These are phyloP conservation scores for Endotrypanum monterogeii DNA, from an alignment of 208 protist species.

Conservation along the genomic window DNA sequence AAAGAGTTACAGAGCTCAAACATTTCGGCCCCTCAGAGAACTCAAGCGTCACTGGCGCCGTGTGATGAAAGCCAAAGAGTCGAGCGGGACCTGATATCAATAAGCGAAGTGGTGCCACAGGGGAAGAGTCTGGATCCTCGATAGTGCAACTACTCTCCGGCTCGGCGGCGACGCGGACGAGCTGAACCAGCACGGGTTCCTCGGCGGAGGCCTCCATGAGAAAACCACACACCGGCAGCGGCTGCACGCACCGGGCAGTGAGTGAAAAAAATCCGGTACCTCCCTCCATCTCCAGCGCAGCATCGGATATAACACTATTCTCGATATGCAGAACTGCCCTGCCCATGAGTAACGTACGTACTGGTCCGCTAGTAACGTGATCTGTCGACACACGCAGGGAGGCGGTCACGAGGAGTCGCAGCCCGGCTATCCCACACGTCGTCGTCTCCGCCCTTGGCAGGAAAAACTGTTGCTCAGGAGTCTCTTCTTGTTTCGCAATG, in stretches of 20 bases:
- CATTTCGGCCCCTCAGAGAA: conserved; percentile 8
- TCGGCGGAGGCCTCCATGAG: conserved; percentile 16
- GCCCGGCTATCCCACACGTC: conserved; percentile 3
- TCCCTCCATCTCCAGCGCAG: conserved; percentile 16
- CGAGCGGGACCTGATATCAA: conserved; percentile 6
- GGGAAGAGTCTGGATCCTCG: neutral
- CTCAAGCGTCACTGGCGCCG: conserved; percentile 25
- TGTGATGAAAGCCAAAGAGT: conserved; percentile 12
- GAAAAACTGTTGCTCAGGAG: neutral
- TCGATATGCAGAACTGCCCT: conserved; percentile 19
- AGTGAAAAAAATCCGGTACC: neutral
- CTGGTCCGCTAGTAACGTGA: neutral
- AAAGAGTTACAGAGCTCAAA: conserved; percentile 13
- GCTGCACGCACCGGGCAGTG: conserved; percentile 12
- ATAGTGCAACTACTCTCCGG: neutral
- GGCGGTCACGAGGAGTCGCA: conserved; percentile 18
- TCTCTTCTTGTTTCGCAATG: neutral
- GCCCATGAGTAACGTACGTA: conserved; percentile 10
- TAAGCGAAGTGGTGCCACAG: conserved; percentile 3
- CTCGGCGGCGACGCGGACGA: neutral
- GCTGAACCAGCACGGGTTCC: conserved; percentile 14
- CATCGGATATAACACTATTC: conserved; percentile 25
- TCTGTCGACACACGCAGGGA: neutral
- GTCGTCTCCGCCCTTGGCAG: neutral
- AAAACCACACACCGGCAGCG: conserved; percentile 12